phyloP scores from a whole-genome alignment of 805 yeast species.

The Yarrowia sp. region DNA sequence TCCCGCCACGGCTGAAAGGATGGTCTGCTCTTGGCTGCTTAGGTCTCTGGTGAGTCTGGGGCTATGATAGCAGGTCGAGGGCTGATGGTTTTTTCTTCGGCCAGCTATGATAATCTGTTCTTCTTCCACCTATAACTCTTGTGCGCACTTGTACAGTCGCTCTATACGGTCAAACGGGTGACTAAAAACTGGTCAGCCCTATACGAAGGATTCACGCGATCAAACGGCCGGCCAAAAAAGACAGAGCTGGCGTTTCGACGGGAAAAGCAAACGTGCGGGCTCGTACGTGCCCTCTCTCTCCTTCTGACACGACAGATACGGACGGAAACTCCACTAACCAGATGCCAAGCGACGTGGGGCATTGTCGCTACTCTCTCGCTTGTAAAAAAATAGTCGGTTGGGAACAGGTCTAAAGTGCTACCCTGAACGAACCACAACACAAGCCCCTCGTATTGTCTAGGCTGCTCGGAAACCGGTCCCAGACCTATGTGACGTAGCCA shows the following conservation, averaged over 20 bases:
- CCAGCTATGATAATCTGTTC: too few species aligned
- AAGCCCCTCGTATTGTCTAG: slow-evolving; percentile 1
- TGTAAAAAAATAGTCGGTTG: background rate
- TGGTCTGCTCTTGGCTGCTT: slow-evolving; percentile 20
- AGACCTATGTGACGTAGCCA: too few species aligned
- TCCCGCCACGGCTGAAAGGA: slow-evolving; percentile 11
- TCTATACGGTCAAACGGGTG: too few species aligned
- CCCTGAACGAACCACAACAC: slow-evolving; percentile 1
- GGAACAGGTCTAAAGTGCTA: background rate
- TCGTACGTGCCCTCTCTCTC: too few species aligned
- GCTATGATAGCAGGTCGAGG: background rate
- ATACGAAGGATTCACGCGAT: background rate
- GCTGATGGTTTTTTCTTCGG: too few species aligned
- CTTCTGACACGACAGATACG: background rate
- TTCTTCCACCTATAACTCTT: too few species aligned
- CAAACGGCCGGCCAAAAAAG: background rate
- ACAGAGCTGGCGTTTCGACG: background rate
- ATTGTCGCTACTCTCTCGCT: background rate
- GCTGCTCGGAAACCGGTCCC: too few species aligned
- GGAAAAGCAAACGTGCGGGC: too few species aligned
- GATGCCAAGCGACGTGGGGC: slow-evolving; percentile 18
- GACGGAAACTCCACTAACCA: background rate
- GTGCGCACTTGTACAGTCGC: too few species aligned
- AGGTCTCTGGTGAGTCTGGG: background rate
- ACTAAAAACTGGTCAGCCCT: too few species aligned